Percentiles rank a stretch among this genome's conserved stretches.
Evolutionary conservation across 2,329 filamentous ascomycete species (phyloP).

Genomic region (Pyrenophora tritici-repentis): DNA sequence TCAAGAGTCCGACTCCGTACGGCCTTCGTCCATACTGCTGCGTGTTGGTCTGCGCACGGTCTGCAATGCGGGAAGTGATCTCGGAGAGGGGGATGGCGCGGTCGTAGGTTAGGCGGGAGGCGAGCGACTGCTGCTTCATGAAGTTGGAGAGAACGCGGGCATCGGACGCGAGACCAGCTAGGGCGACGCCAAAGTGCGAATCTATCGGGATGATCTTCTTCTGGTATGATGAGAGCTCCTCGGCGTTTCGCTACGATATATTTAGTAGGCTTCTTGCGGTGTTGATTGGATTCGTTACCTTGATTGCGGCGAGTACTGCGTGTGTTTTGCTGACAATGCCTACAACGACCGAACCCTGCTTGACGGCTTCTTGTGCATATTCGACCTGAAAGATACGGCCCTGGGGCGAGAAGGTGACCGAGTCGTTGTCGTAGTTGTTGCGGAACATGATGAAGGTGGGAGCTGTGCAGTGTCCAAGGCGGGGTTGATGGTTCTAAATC

Average conservation of each 20-base stretch:
- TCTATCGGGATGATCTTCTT: slow-evolving; percentile 99
- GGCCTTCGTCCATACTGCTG: slow-evolving; percentile 96
- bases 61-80: slow-evolving; percentile 88
- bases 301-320: slow-evolving; percentile 91
- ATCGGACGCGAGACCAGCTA: slow-evolving; percentile 95
- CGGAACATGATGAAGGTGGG: slow-evolving; percentile 78
- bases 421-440: slow-evolving; percentile 99
- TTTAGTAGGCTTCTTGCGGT: neutral
- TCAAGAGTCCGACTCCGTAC: slow-evolving; percentile 91
- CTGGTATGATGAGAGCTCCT: slow-evolving; percentile 99
- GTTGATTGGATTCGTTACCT: slow-evolving; percentile 63
- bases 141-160: slow-evolving; percentile 99
- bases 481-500: slow-evolving; percentile 7
- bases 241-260: slow-evolving; percentile 79
- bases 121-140: slow-evolving; percentile 99
- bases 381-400: slow-evolving; percentile 99
- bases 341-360: slow-evolving; percentile 97
- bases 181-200: slow-evolving; percentile 91
- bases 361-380: slow-evolving; percentile 97
- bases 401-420: slow-evolving; percentile 98
- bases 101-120: slow-evolving; percentile 93
- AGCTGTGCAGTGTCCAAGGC: slow-evolving; percentile 15
- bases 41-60: slow-evolving; percentile 96
- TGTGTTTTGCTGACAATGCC: slow-evolving; percentile 98
- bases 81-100: slow-evolving; percentile 88